These are phyloP conservation scores for Podaxis sp. DNA, from an alignment of 768 basidiomycete species.

Conservation along the genomic window DNA sequence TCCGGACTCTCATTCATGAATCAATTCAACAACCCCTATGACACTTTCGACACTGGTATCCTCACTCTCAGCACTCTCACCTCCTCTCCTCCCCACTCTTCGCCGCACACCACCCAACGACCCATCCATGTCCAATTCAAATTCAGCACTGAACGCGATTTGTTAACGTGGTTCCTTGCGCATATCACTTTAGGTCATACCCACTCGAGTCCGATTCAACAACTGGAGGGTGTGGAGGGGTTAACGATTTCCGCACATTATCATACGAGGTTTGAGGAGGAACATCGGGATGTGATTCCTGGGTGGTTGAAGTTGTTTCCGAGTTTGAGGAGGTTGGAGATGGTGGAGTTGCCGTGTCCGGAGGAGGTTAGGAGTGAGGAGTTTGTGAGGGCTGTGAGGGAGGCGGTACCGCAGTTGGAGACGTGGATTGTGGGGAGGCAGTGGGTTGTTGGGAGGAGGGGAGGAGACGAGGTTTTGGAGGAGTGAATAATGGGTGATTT, in stretches of 20 bases:
- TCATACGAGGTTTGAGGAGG: background rate
- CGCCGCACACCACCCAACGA: background rate
- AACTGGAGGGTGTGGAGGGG: background rate
- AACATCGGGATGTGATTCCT: background rate
- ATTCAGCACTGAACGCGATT: background rate
- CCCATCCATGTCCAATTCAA: background rate
- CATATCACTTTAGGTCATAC: background rate
- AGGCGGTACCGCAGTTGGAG: background rate
- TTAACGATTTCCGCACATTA: background rate
- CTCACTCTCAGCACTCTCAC: background rate
- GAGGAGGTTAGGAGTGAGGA: background rate
- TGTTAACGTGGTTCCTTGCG: background rate
- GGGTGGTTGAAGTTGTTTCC: background rate
- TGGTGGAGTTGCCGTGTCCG: background rate
- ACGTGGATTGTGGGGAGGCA: background rate
- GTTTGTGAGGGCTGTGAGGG: background rate
- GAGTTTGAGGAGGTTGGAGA: background rate
- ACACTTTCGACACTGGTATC: background rate
- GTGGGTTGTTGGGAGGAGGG: background rate
- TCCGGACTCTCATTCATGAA: background rate
- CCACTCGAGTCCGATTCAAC: background rate
- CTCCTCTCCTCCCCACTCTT: background rate
- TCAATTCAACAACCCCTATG: background rate
- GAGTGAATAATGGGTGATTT: background rate
- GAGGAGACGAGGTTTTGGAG: background rate